Base-by-base conservation (phyloP, 176 grass and related monocot genomes). In the Oryza brachyantha region DNA sequence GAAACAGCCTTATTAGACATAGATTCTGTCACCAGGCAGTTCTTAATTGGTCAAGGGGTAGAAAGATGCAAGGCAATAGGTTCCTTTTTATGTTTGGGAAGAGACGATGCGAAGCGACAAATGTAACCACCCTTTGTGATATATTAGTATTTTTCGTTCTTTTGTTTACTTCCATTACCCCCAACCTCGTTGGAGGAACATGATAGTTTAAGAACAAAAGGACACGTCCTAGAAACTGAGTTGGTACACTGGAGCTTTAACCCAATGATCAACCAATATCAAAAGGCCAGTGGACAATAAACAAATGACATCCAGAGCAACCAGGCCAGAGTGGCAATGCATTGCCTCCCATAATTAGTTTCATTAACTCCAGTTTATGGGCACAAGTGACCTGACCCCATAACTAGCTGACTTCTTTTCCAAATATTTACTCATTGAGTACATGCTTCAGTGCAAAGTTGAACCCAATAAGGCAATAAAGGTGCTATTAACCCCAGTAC, bases 151-250 rank as follows among this genome's bases (percentile, higher is more conserved):
- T 19, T 50, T 38, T 9, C 1, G 3, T 61, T 24, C 52, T 0
- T 63, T 69, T 81, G 22, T 19, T 68, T 61, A 11, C 24, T 13
- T 73, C 17, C 8, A 68, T 31, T 31, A 22, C 16, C 48, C 48
- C 36, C 38, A 61, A 85, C 62, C 37, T 62, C 52, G 29, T 22
- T 61, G 70, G 32, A 62, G 62, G 54, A 76, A 62, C 45, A 75
- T 10, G 32, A 27, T 26, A 59, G 28, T 73, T 22, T 67, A 86
- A 36, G 10, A 68, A 57, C 35, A 21, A 35, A 26, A 8, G 36
- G 7, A 48, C 39, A n/a, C 37, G 37, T 46, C n/a, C 29, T 39
- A 24, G 8, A 2, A 46, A 28, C 29, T 60, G 35, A 35, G 27
- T 77, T 46, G 3, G 8, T n/a, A n/a, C 7, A 68, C 32, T 24